Evolutionary conservation across 139 green algal species (phyloP), one percentile per base, ranked within the genome.

Genomic region (Coccomyxa sp.): DNA sequence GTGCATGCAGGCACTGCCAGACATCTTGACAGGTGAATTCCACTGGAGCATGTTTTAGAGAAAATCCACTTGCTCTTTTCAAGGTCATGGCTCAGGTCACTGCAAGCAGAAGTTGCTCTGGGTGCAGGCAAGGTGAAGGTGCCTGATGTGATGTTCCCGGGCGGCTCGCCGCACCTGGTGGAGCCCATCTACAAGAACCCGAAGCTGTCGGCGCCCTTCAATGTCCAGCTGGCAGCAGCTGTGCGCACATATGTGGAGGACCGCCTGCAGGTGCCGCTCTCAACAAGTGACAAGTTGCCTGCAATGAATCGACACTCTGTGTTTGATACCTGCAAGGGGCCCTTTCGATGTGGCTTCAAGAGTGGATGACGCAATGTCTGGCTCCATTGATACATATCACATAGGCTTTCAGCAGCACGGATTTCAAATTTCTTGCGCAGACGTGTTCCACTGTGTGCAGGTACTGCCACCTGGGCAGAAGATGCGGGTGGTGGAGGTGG

Each of bases 111-210:
- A 71, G 7, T 25, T 77, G 21, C 71, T 77, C 21, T 74, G 66
- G 25, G 27, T 16, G 79, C 79, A 77, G 79, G 60, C 17, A 31
- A 28, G 60, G 28, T 77, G 79, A 82, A 77, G 28, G 60, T 82
- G 28, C n/a, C 79, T 28, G 79, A 82, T 63, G 60, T 77, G 18
- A 82, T 82, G 79, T 82, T 82, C 60, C 79, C 79, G 0, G 30
- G 30, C 59, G 79, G 79, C 79, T 82, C 60, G 28, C 79, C 79
- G 0, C 27, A 76, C n/a, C 60, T 82, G 60, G 79, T 82, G 32
- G 79, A 82, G 79, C 79, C 79, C 60, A 82, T 82, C 79, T 82
- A 82, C 79, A 82, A 77, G 60, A 74, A 77, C 30, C 60, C 79
- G 21, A 28, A 18, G 27, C 79, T 82, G 30, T 82, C 79, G 16